A percentile compares a stretch with the other conserved stretches of the same genome.
Evolutionary conservation across 225 moss, liverwort and hornwort species (phyloP).

Genomic region (Thuidium tamariscinum): DNA sequence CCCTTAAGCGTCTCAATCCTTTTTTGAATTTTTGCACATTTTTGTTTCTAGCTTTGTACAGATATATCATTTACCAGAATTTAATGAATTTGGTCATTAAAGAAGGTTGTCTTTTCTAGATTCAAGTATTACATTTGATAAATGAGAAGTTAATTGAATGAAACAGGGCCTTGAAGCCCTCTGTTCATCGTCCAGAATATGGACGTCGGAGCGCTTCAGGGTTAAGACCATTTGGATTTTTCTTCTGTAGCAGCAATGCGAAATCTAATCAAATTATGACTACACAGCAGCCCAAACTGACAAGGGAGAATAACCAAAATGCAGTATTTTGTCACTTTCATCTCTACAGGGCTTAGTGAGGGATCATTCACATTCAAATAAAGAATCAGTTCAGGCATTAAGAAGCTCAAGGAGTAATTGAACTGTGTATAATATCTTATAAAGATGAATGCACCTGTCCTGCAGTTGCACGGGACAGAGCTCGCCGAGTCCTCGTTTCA

Average conservation of each 20-base stretch:
- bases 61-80: too few species aligned
- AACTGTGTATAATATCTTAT: neutral
- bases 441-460: conserved; percentile 19
- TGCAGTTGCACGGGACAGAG: conserved; percentile 42
- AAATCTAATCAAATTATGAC: neutral
- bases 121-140: too few species aligned
- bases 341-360: neutral
- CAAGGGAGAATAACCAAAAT: neutral
- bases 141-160: too few species aligned
- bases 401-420: neutral
- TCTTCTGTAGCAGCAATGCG: neutral
- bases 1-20: too few species aligned
- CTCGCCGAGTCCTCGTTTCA: conserved; percentile 34
- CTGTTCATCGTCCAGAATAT: too few species aligned
- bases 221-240: neutral
- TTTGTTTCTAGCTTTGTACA: too few species aligned
- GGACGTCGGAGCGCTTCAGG: too few species aligned
- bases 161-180: too few species aligned
- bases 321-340: neutral
- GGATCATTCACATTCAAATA: neutral
- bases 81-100: too few species aligned
- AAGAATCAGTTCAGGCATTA: neutral
- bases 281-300: neutral
- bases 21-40: too few species aligned
- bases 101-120: too few species aligned